These are phyloP conservation scores for Kuraishia piskuri DNA, from an alignment of 805 yeast species.

Conservation along the genomic window DNA sequence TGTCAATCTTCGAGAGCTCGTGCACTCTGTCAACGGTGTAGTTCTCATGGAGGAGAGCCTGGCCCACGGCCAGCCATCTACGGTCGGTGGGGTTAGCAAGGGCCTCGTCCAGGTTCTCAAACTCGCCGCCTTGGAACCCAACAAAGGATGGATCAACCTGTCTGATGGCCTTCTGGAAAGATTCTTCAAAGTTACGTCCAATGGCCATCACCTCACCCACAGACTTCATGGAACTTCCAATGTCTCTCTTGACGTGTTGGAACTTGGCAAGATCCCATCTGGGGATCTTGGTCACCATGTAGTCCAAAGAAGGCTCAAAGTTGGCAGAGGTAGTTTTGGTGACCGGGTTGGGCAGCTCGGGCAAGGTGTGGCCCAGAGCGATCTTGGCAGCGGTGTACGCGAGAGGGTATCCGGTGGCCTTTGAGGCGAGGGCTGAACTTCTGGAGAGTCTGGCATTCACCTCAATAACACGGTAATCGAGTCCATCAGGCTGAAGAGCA, in stretches of 20 bases:
- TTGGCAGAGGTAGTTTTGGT: conserved; percentile 94
- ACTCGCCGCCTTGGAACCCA: conserved; percentile 84
- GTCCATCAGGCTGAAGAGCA: conserved; percentile 91
- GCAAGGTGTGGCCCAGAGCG: conserved; percentile 89
- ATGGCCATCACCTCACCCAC: conserved; percentile 99
- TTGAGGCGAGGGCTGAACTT: conserved; percentile 95
- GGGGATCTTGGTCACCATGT: conserved; percentile 94
- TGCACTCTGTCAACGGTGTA: conserved; percentile 90
- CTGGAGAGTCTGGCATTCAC: conserved; percentile 96
- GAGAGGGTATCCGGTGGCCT: conserved; percentile 97
- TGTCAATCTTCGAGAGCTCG: conserved; percentile 86
- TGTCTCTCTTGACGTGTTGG: conserved; percentile 88
- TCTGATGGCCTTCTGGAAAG: conserved; percentile 95
- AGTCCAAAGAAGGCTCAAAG: conserved; percentile 95
- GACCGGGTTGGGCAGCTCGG: conserved; percentile 93
- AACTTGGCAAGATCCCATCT: conserved; percentile 97
- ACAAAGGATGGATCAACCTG: conserved; percentile 86
- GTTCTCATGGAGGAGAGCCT: conserved; percentile 86
- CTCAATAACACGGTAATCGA: conserved; percentile 93
- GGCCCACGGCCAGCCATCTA: conserved; percentile 97
- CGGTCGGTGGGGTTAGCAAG: conserved; percentile 87
- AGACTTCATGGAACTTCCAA: conserved; percentile 96
- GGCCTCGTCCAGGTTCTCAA: conserved; percentile 69
- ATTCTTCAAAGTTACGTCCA: conserved; percentile 96
- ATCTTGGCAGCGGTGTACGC: conserved; percentile 98